Evolutionary conservation across 306 rosid genomes (phyloP).

Genomic region (Ammopiptanthus mongolicus): DNA sequence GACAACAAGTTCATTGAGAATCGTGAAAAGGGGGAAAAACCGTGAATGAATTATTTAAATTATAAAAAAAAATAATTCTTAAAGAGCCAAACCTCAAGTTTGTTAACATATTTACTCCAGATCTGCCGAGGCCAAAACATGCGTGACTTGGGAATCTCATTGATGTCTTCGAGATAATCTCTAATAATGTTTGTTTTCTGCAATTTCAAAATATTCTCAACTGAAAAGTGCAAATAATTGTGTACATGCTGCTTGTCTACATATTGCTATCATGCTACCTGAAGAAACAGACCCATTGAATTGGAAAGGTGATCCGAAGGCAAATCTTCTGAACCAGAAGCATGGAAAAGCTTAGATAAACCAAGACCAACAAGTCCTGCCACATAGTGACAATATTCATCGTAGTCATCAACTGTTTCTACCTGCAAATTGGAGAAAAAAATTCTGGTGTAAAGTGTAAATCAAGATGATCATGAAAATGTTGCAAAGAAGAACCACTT

Average conservation of each 20-base stretch:
- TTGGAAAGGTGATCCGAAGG: conserved; percentile 65
- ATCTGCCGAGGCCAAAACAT: conserved; percentile 98
- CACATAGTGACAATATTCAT: conserved; percentile 96
- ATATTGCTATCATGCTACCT: conserved; percentile 48
- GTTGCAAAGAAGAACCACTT: background rate
- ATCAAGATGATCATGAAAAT: conserved; percentile 10
- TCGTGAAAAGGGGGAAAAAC: background rate
- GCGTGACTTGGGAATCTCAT: conserved; percentile 95
- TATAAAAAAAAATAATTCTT: conserved; percentile 7
- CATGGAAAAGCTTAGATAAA: conserved; percentile 92
- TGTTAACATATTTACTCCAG: conserved; percentile 90
- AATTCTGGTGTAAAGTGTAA: background rate
- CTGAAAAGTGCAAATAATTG: conserved; percentile 17
- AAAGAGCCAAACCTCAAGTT: conserved; percentile 73
- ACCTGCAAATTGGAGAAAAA: conserved; percentile 58
- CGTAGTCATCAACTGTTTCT: conserved; percentile 82
- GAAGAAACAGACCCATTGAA: conserved; percentile 99
- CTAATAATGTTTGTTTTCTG: conserved; percentile 98
- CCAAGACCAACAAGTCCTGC: conserved; percentile 99
- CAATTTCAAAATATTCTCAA: conserved; percentile 19
- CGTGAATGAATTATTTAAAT: background rate
- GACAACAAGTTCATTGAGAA: background rate
- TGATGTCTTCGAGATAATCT: conserved; percentile 96
- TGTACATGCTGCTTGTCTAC: conserved; percentile 14
- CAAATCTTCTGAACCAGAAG: conserved; percentile 70